These are phyloP conservation scores for Pleurostoma richardsiae DNA, from an alignment of 2,329 filamentous ascomycete species.

Conservation along the genomic window DNA sequence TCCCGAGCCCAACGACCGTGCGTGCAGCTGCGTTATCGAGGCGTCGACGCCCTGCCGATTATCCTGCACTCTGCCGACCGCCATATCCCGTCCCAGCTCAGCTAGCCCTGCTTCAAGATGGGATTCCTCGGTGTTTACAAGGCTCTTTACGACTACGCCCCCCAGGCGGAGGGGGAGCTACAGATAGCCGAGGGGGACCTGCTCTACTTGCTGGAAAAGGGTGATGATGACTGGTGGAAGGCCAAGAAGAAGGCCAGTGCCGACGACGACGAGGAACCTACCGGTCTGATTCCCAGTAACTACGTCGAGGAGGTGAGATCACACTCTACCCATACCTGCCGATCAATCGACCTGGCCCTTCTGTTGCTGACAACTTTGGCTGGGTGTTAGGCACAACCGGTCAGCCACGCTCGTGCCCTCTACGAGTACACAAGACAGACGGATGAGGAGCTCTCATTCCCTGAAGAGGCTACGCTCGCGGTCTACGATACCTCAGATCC, in stretches of 20 bases:
- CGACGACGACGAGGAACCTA: constrained; percentile 86
- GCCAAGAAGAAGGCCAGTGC: constrained; percentile 82
- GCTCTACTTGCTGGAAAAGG: constrained; percentile 84
- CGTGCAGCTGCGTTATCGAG: no score
- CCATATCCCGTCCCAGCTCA: no score
- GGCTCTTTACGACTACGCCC: constrained; percentile 88
- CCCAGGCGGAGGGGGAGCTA: constrained; percentile 82
- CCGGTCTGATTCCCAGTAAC: constrained; percentile 87
- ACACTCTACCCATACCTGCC: background rate
- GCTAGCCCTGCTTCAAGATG: constrained; percentile 44
- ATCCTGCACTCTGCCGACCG: no score
- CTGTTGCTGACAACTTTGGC: background rate
- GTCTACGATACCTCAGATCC: constrained; percentile 90
- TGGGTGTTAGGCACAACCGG: constrained; percentile 46
- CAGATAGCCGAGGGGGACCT: constrained; percentile 81
- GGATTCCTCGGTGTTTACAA: constrained; percentile 88
- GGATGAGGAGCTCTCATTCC: constrained; percentile 94
- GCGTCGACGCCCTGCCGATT: no score
- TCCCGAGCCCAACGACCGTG: no score
- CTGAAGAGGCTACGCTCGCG: constrained; percentile 76
- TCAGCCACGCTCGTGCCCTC: constrained; percentile 75
- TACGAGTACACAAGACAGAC: constrained; percentile 97
- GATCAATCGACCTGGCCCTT: background rate
- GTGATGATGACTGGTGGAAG: constrained; percentile 83
- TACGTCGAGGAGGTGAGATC: constrained; percentile 84